A percentile compares a stretch with the other conserved stretches of the same genome.
phyloP scores from a whole-genome alignment of 2,329 filamentous ascomycete species.

The Chrysoporthe puriensis region DNA sequence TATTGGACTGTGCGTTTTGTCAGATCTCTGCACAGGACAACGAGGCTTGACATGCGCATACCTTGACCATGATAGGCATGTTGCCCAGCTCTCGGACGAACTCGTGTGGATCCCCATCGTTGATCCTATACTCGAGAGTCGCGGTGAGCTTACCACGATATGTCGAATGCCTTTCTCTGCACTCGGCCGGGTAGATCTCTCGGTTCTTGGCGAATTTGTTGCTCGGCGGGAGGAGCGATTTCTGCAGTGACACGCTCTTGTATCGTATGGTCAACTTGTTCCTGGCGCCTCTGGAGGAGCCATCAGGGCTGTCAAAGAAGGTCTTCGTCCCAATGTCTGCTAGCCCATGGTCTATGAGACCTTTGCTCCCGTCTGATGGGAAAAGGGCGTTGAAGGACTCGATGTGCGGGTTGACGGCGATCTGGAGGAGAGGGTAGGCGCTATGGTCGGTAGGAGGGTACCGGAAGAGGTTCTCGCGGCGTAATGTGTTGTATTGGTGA shows the following conservation, averaged over 20 bases:
- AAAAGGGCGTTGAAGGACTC: conserved; percentile 95
- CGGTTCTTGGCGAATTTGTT: conserved; percentile 86
- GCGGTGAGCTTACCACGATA: conserved; percentile 87
- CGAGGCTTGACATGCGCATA: conserved; percentile 45
- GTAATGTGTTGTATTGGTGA: conserved; percentile 81
- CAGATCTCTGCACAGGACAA: background rate
- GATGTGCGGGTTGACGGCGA: conserved; percentile 88
- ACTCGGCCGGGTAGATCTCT: conserved; percentile 89
- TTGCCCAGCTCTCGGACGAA: conserved; percentile 84
- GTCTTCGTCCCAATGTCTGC: conserved; percentile 89
- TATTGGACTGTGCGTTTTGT: conserved; percentile 66
- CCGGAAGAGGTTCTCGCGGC: conserved; percentile 85
- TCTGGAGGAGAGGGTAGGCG: conserved; percentile 84
- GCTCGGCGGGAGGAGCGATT: conserved; percentile 73
- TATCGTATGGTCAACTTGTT: conserved; percentile 81
- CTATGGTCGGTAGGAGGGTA: conserved; percentile 86
- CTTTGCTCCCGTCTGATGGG: conserved; percentile 63
- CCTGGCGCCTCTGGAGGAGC: conserved; percentile 59
- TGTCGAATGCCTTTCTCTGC: conserved; percentile 88
- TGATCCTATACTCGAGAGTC: conserved; percentile 83
- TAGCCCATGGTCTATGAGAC: conserved; percentile 71
- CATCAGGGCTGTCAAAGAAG: conserved; percentile 81
- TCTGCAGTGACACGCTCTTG: conserved; percentile 81
- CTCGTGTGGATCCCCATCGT: conserved; percentile 82
- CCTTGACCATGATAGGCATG: conserved; percentile 91